Base-by-base conservation (phyloP, 148 eudicot species). In the Chenopodium berlandieri region DNA sequence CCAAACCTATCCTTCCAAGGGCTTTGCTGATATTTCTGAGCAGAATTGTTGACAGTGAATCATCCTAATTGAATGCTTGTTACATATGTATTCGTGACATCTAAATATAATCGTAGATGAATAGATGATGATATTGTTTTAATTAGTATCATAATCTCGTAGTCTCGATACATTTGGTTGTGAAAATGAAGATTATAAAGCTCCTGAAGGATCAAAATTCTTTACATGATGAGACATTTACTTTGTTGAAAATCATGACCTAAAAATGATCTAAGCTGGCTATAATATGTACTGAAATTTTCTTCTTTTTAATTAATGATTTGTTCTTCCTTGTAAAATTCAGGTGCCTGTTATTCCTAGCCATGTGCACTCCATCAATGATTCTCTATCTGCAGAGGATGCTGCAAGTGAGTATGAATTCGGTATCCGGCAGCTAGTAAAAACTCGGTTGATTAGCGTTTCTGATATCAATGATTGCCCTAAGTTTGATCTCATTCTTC, bases 341-440 rank as follows among this genome's bases (percentile, higher is more conserved):
- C 91, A 95, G 98, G 92, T 91, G 71, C 97, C 96, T 47, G 85
- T 92, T 62, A 83, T 90, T 80, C 92, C 94, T 10, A 90, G 94
- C 84, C 97, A 92, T 72, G 85, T 93, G 12, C 93, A 92, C 82
- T 88, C 98, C 25, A 93, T 95, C 88, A 95, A 93, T 30, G 94
- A 93, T 82, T 78, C 92, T 22, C 83, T 90, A 22, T 82, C 98
- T 8, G 94, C 97, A 73, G 98, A 92, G 85, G 86, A 95, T 76
- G 97, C 98, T 52, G 98, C 98, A 0, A 83, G 84, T 40, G 97
- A 92, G 52, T 95, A 93, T 25, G 92, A 93, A 82, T 95, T 93
- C 31, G 90, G 82, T 80, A 91, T 95, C 88, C 82, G 97, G n/a
- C 98, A 93, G 81, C 93, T 89, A 14, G 97, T 92, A 20, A 93